These are phyloP conservation scores for Eimeria sp. DNA, from an alignment of 169 alveolate species.

Conservation along the genomic window DNA sequence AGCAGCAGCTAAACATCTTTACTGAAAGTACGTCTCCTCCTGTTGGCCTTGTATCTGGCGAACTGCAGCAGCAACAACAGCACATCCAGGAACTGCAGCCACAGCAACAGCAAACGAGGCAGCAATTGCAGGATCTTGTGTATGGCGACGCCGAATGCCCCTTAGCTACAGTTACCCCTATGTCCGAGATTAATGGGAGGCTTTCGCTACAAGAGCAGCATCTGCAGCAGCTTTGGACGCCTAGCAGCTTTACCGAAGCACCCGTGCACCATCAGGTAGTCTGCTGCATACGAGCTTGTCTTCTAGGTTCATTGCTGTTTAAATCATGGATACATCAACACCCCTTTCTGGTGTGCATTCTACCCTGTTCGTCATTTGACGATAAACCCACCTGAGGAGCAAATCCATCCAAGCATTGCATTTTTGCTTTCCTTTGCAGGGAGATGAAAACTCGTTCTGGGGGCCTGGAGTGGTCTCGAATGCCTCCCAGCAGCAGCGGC, in stretches of 20 bases:
- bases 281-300: constrained; percentile 9
- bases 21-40: neutral
- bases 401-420: neutral
- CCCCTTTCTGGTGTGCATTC: neutral
- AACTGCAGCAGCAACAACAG: constrained; percentile 49
- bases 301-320: neutral
- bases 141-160: constrained; percentile 50
- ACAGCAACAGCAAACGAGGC: constrained; percentile 29
- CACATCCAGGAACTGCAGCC: constrained; percentile 1
- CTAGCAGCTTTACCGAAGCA: constrained; percentile 21
- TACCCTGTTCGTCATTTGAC: neutral
- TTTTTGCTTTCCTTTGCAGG: constrained; percentile 44
- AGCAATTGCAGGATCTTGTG: neutral
- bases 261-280: constrained; percentile 27
- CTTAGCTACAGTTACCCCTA: neutral
- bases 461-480: constrained; percentile 17
- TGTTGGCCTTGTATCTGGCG: constrained; percentile 28
- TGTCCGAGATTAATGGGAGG: constrained; percentile 32
- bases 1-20: constrained; percentile 1
- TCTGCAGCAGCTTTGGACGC: constrained; percentile 39
- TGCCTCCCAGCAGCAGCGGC: constrained; percentile 60
- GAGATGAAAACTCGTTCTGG: constrained; percentile 28
- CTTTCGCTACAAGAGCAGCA: constrained; percentile 17
- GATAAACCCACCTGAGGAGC: neutral
- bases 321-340: neutral